Conservation (phyloP, 1,139 yeast species). For the Schizosaccharomyces versatilis region DNA sequence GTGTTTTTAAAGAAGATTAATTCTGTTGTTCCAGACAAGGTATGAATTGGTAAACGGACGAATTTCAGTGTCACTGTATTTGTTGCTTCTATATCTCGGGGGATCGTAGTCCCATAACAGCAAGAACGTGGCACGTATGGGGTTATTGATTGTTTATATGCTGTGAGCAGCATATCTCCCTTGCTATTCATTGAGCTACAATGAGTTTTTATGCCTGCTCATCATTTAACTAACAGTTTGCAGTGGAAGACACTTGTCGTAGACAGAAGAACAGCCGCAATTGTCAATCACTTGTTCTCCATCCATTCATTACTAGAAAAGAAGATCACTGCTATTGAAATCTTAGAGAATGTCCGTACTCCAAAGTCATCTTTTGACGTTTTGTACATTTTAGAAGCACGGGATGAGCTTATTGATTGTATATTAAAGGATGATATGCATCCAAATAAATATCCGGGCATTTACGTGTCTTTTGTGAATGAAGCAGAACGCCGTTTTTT, state of each 20-base stretch:
- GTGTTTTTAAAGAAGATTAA: neutral
- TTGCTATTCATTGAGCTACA: too few species aligned
- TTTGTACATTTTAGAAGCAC: conserved; percentile 36
- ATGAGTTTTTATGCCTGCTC: neutral
- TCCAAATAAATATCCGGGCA: conserved; percentile 30
- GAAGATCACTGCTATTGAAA: conserved; percentile 26
- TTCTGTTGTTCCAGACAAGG: neutral
- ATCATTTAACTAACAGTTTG: neutral
- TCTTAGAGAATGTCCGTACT: conserved; percentile 30
- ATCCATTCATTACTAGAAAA: conserved; percentile 23
- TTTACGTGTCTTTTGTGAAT: neutral
- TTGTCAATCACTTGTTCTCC: conserved; percentile 21
- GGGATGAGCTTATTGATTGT: conserved; percentile 33
- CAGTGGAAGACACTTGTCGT: conserved; percentile 24
- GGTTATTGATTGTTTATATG: too few species aligned
- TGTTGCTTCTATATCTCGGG: neutral
- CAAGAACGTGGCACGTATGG: too few species aligned
- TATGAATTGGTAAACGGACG: too few species aligned
- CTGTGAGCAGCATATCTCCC: too few species aligned
- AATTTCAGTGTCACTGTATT: neutral
- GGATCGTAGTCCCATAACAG: neutral
- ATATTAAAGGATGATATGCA: conserved; percentile 35
- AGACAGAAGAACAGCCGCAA: conserved; percentile 20
- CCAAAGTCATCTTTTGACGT: conserved; percentile 35
- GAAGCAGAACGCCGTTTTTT: neutral